These are phyloP conservation scores for Macadamia tetraphylla DNA, from an alignment of 164 flowering plant genomes.

Conservation along the genomic window DNA sequence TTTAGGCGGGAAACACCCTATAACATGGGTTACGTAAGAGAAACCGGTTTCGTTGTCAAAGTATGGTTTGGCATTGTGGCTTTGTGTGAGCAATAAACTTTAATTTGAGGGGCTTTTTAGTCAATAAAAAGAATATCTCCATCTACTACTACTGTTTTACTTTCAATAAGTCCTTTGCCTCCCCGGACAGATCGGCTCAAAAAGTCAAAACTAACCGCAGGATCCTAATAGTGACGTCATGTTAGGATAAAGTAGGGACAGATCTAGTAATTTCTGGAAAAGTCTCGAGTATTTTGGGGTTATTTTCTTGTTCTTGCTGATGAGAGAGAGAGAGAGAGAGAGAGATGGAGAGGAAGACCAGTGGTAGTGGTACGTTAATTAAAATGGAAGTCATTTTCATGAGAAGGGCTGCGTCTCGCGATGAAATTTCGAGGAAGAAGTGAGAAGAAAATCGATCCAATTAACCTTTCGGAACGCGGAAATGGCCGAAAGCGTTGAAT, in stretches of 20 bases:
- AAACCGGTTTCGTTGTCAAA: too few species aligned
- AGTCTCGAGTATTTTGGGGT: background rate
- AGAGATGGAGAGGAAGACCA: too few species aligned
- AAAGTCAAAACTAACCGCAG: too few species aligned
- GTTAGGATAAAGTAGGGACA: background rate
- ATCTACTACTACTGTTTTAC: too few species aligned
- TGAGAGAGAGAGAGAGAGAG: background rate
- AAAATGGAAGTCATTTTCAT: conserved; percentile 3
- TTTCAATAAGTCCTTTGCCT: too few species aligned
- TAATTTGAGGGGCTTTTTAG: too few species aligned
- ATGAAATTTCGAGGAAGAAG: conserved; percentile 13
- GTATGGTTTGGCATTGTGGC: too few species aligned
- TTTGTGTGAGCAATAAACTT: too few species aligned
- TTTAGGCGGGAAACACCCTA: too few species aligned
- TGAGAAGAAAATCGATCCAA: background rate
- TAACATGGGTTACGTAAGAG: too few species aligned
- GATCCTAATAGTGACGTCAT: background rate
- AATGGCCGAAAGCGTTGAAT: background rate
- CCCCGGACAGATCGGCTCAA: too few species aligned
- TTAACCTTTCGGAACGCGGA: conserved; percentile 11
- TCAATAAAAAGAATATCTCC: too few species aligned
- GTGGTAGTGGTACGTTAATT: conserved; percentile 5
- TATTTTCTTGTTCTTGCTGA: background rate
- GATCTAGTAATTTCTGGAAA: background rate
- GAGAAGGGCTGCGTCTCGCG: background rate